phyloP scores from a whole-genome alignment of 176 grass and related monocot genomes.

The Raddia guianensis region DNA sequence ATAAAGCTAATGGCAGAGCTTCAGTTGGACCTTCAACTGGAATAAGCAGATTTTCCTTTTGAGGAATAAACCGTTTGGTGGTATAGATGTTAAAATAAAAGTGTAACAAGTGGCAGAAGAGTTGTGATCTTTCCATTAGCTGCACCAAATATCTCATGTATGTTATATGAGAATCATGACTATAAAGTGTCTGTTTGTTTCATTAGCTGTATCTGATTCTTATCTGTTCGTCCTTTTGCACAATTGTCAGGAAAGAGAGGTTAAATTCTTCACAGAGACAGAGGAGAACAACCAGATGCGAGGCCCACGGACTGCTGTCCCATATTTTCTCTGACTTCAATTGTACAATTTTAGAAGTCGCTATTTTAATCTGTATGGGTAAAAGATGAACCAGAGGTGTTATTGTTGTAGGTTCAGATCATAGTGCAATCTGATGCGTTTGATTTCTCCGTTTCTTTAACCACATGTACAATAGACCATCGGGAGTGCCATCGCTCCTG shows the following conservation, averaged over 20 bases:
- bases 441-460: constrained; percentile 59
- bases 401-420: constrained; percentile 58
- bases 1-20: not conserved
- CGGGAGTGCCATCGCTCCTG: constrained; percentile 46
- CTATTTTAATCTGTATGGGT: constrained; percentile 56
- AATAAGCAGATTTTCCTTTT: not conserved
- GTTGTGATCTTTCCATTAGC: not conserved
- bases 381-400: constrained; percentile 52
- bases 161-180: not conserved
- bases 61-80: not conserved
- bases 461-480: constrained; percentile 80
- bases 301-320: constrained; percentile 86
- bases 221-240: not conserved
- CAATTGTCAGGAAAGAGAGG: constrained; percentile 74
- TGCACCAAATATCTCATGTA: not conserved
- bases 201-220: not conserved
- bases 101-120: not conserved
- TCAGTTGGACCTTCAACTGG: not conserved
- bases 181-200: not conserved
- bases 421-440: constrained; percentile 60
- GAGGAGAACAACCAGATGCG: constrained; percentile 99
- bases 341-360: constrained; percentile 64
- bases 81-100: not conserved
- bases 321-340: constrained; percentile 86
- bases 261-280: constrained; percentile 98